Percentiles rank a stretch among this genome's conserved stretches.
These are phyloP conservation scores for Jamesozyma hellenica DNA, from an alignment of 805 yeast species.

Conservation along the genomic window DNA sequence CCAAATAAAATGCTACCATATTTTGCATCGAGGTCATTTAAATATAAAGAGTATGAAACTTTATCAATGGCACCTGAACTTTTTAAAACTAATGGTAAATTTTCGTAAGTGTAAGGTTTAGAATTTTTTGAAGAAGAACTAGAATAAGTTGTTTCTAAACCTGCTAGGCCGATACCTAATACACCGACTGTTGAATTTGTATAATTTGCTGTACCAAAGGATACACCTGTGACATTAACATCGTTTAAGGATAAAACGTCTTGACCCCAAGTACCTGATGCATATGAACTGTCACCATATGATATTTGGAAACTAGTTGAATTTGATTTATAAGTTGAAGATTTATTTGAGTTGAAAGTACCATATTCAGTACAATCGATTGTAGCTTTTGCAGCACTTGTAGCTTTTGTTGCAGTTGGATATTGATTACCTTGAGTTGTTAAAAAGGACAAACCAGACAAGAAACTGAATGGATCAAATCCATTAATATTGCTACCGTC, in stretches of 20 bases:
- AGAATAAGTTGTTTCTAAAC: constrained; percentile 51
- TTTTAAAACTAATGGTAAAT: constrained; percentile 15
- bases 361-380: constrained; percentile 33
- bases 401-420: not conserved
- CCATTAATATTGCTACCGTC: not conserved
- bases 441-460: not conserved
- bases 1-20: constrained; percentile 41
- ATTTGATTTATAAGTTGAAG: constrained; percentile 29
- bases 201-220: constrained; percentile 27
- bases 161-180: constrained; percentile 44
- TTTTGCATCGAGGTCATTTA: constrained; percentile 35
- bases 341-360: constrained; percentile 28
- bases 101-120: constrained; percentile 6
- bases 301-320: constrained; percentile 33
- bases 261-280: constrained; percentile 45
- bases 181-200: constrained; percentile 35
- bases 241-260: constrained; percentile 42
- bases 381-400: constrained; percentile 1
- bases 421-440: not conserved
- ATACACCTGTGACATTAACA: constrained; percentile 24
- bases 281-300: constrained; percentile 44
- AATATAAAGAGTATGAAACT: constrained; percentile 34
- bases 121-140: constrained; percentile 5
- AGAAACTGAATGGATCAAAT: not conserved
- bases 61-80: constrained; percentile 34